These are phyloP conservation scores for Pseudogymnoascus sp. DNA, from an alignment of 2,329 filamentous ascomycete species.

Conservation along the genomic window DNA sequence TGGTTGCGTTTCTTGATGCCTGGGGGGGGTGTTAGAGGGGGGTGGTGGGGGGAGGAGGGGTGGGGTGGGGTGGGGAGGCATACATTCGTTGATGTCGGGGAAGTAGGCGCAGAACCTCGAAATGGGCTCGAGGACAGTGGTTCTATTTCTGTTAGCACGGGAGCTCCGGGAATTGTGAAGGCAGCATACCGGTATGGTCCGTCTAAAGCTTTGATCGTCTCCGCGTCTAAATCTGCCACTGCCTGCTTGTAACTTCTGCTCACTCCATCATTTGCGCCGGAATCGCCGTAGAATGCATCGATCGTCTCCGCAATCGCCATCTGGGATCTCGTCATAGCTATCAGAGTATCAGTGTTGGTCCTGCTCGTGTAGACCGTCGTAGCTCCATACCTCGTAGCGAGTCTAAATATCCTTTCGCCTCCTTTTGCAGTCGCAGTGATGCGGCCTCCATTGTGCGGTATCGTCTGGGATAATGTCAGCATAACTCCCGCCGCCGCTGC, in stretches of 20 bases:
- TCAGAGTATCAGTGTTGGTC: slow-evolving; percentile 8
- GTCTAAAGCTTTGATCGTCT: slow-evolving; percentile 96
- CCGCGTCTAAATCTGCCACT: slow-evolving; percentile 92
- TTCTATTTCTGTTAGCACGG: slow-evolving; percentile 38
- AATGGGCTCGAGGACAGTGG: slow-evolving; percentile 92
- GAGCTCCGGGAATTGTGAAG: not conserved
- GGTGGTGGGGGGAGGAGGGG: not conserved
- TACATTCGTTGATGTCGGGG: slow-evolving; percentile 95
- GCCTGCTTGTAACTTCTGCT: slow-evolving; percentile 97
- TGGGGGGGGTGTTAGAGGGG: slow-evolving; percentile 27
- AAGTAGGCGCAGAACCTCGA: slow-evolving; percentile 96
- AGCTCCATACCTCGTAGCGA: slow-evolving; percentile 66
- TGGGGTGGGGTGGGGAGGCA: slow-evolving; percentile 22
- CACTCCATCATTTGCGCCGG: slow-evolving; percentile 88
- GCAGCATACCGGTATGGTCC: slow-evolving; percentile 70
- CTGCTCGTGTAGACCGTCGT: not conserved
- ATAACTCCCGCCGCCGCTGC: slow-evolving; percentile 2
- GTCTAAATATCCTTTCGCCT: slow-evolving; percentile 96
- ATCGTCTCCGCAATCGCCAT: slow-evolving; percentile 99
- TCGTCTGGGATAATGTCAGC: slow-evolving; percentile 42
- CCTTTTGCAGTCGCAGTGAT: slow-evolving; percentile 84
- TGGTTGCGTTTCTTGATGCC: slow-evolving; percentile 97
- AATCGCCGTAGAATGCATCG: slow-evolving; percentile 97
- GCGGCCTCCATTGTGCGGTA: slow-evolving; percentile 97
- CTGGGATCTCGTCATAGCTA: slow-evolving; percentile 97